These are phyloP conservation scores for Rhipidocladum racemiflorum DNA, from an alignment of 176 grass and related monocot genomes.

Conservation along the genomic window DNA sequence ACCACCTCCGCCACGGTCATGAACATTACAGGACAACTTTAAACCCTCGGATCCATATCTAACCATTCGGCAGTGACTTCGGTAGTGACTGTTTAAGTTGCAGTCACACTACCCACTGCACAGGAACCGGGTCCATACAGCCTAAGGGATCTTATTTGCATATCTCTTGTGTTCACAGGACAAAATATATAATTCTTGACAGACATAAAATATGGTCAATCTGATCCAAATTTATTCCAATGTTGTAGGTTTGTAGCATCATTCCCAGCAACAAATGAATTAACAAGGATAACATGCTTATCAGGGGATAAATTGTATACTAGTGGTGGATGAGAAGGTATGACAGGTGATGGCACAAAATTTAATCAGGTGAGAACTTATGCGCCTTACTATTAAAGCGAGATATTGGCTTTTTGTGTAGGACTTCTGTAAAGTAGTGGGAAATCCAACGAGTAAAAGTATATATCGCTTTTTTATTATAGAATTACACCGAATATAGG, in stretches of 20 bases:
- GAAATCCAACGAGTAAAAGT: slow-evolving; percentile 11
- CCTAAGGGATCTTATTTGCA: not conserved
- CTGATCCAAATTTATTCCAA: slow-evolving; percentile 14
- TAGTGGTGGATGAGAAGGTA: slow-evolving; percentile 27
- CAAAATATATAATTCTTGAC: not conserved
- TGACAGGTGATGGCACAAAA: slow-evolving; percentile 2
- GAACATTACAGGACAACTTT: no score
- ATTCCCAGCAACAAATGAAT: slow-evolving; percentile 15
- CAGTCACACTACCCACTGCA: no score
- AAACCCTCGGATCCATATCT: no score
- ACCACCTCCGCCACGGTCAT: no score
- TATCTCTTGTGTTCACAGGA: not conserved
- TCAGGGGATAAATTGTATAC: slow-evolving; percentile 16
- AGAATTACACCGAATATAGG: not conserved
- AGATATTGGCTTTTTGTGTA: not conserved
- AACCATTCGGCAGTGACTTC: no score
- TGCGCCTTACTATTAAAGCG: not conserved
- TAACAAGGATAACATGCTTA: slow-evolving; percentile 16
- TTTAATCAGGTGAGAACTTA: not conserved
- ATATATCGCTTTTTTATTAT: not conserved
- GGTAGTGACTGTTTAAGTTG: no score
- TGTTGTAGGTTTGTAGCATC: slow-evolving; percentile 2
- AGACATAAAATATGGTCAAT: no score
- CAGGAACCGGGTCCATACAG: no score
- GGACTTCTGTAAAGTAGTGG: not conserved